phyloP scores from a whole-genome alignment of 345 rosid genomes.

The Populus euphratica region DNA sequence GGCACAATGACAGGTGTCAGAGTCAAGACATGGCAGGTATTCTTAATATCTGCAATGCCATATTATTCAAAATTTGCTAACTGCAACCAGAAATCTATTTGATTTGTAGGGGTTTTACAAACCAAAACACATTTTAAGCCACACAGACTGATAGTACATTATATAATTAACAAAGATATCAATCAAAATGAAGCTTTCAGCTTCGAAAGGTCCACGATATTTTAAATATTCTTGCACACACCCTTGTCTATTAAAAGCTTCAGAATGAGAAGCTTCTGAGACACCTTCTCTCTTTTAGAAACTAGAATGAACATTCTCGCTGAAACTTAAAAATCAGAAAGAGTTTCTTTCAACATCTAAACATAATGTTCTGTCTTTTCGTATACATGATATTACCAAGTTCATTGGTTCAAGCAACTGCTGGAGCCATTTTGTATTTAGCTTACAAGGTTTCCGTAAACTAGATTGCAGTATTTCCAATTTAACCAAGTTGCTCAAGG shows the following conservation, averaged over 20 bases:
- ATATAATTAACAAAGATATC: neutral
- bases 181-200: conserved; percentile 1
- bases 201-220: neutral
- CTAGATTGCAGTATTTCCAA: neutral
- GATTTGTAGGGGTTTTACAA: neutral
- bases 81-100: conserved; percentile 8
- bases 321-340: neutral
- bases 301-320: neutral
- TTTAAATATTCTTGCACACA: neutral
- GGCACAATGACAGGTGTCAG: conserved; percentile 89
- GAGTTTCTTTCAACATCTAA: neutral
- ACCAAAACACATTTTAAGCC: neutral
- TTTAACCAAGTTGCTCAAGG: conserved; percentile 1
- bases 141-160: neutral
- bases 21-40: conserved; percentile 99
- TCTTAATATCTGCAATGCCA: conserved; percentile 6
- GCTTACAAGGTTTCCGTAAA: neutral
- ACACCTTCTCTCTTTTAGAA: neutral
- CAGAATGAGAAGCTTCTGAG: neutral
- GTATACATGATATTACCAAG: neutral
- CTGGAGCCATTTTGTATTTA: neutral
- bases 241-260: neutral
- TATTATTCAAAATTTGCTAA: neutral
- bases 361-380: neutral
- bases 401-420: neutral